Conservation (phyloP, 805 yeast species). For the Pichia nanzhaoensis region DNA sequence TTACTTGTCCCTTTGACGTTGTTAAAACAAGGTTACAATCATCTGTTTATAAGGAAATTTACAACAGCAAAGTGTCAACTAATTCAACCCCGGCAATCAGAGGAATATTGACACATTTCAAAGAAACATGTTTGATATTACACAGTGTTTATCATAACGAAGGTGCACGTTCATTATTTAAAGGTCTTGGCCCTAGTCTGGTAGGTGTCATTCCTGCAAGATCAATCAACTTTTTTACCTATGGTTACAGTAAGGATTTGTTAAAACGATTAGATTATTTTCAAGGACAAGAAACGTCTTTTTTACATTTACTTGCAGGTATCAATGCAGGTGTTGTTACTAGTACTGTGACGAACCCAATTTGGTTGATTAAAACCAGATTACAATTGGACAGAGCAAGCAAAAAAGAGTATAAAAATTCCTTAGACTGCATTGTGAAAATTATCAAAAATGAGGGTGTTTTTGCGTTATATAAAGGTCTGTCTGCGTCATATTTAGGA, state of each 20-base stretch:
- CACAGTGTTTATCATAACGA: slow-evolving; percentile 62
- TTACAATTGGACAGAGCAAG: slow-evolving; percentile 78
- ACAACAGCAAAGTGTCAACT: slow-evolving; percentile 33
- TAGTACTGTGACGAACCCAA: slow-evolving; percentile 94
- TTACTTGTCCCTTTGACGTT: slow-evolving; percentile 92
- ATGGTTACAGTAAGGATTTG: slow-evolving; percentile 84
- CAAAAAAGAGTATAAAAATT: slow-evolving; percentile 63
- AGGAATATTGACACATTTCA: slow-evolving; percentile 55
- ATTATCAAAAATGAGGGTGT: slow-evolving; percentile 75
- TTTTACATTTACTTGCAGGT: slow-evolving; percentile 83
- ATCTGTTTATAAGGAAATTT: slow-evolving; percentile 62
- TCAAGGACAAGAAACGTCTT: slow-evolving; percentile 70
- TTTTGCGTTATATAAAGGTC: slow-evolving; percentile 76
- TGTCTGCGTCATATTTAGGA: slow-evolving; percentile 90
- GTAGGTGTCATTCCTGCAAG: slow-evolving; percentile 98
- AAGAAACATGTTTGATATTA: slow-evolving; percentile 73
- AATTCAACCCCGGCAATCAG: not conserved
- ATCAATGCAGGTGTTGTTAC: slow-evolving; percentile 90
- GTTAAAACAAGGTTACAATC: slow-evolving; percentile 94
- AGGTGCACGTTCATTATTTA: slow-evolving; percentile 81
- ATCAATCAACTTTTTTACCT: slow-evolving; percentile 92
- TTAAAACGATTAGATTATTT: slow-evolving; percentile 55
- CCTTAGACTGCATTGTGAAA: slow-evolving; percentile 74
- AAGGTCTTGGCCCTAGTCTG: slow-evolving; percentile 93
- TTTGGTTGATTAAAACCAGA: slow-evolving; percentile 94